Base-by-base conservation (phyloP, 179 eudicot species). In the Gypsophila paniculata region DNA sequence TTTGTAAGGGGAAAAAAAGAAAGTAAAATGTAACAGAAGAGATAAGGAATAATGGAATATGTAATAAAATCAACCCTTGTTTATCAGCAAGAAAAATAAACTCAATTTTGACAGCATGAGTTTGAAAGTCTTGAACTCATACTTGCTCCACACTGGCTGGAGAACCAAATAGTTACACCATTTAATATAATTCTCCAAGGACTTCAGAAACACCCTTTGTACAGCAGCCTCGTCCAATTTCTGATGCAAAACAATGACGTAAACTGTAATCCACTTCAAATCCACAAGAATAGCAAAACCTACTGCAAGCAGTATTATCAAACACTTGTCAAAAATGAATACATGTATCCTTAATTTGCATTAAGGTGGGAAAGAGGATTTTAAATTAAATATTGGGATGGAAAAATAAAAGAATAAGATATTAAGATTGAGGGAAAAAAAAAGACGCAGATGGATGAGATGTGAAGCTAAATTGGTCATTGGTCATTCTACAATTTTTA, bases 221-320 rank as follows among this genome's bases (percentile, higher is more conserved):
- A 85, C 94, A 69, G 97, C 96, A 77, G 93, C 96, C 89, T 93
- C 98, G 34, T 96, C 99, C 79, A 96, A 75, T 86, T 85, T 90
- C 99, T 96, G 87, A 78, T 75, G 61, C 74, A 85, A 83, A 49
- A 61, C 64, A 65, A 58, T 23, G 67, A 22, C 65, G 71, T 6
- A 69, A n/a, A 70, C 52, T 18, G 25, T 48, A 62, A 32, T 29
- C 19, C 52, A 62, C 1, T 65, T 60, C 19, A 59, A 22, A 32
- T 46, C 10, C 58, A 48, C 72, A 26, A 8, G 14, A 61, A 70
- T 36, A 39, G 22, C 15, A 22, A 32, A 25, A 26, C 6, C 15
- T 4, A 68, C 65, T 9, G 13, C 15, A 44, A 32, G 18, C 5
- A 32, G 2, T 5, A 55, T 15, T 5, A 29, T 15, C 17, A 2